These are phyloP conservation scores for Amanita rimosa DNA, from an alignment of 768 basidiomycete species.

Conservation along the genomic window DNA sequence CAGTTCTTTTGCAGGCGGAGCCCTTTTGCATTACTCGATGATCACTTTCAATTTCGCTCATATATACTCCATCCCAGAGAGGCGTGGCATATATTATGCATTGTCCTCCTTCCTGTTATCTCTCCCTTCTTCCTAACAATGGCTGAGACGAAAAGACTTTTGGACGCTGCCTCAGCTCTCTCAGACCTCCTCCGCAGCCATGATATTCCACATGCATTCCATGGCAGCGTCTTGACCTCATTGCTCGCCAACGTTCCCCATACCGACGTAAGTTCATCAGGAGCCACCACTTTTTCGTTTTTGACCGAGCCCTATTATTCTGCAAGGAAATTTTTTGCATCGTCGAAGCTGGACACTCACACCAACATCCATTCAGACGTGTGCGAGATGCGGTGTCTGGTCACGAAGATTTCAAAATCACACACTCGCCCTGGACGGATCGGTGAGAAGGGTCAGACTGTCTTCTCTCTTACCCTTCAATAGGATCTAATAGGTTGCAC, in stretches of 20 bases:
- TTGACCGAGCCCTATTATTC: no score
- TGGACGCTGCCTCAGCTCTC: conserved; percentile 70
- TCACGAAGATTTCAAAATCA: conserved; percentile 52
- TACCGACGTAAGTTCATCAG: conserved; percentile 42
- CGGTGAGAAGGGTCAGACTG: conserved; percentile 32
- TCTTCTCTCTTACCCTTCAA: conserved; percentile 5
- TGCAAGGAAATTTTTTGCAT: conserved; percentile 78
- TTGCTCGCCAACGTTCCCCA: conserved; percentile 54
- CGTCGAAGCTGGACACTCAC: conserved; percentile 58
- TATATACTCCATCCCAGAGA: conserved; percentile 23
- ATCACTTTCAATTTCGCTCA: conserved; percentile 24
- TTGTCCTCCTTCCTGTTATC: conserved; percentile 22
- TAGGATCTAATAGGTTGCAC: conserved; percentile 41
- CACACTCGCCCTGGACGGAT: conserved; percentile 79
- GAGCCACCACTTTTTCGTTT: neutral
- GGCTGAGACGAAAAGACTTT: conserved; percentile 63
- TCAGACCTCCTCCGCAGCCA: conserved; percentile 47
- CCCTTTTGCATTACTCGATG: conserved; percentile 38
- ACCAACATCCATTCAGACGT: conserved; percentile 63
- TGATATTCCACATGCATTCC: conserved; percentile 69
- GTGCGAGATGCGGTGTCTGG: conserved; percentile 66
- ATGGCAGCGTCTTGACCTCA: conserved; percentile 65
- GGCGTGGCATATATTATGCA: conserved; percentile 43
- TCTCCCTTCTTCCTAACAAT: conserved; percentile 27
- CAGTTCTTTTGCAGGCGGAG: conserved; percentile 30